Evolutionary conservation across 805 yeast species (phyloP).

Genomic region (Candida boleticola): DNA sequence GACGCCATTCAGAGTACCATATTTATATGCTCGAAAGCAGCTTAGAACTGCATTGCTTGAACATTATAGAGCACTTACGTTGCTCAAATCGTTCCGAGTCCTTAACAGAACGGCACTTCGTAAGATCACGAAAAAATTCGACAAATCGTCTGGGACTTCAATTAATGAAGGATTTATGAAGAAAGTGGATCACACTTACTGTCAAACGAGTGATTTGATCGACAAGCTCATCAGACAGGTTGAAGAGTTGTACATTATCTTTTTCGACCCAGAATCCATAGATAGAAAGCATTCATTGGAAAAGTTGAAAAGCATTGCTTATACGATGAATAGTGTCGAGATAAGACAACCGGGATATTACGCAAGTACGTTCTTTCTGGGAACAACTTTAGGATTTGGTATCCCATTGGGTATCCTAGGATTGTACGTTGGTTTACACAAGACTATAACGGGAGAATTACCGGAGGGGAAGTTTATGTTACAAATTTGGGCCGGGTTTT

Average conservation of each 20-base stretch:
- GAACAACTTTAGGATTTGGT: conserved; percentile 67
- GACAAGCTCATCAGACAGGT: conserved; percentile 61
- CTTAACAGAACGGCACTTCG: conserved; percentile 86
- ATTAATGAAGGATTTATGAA: conserved; percentile 51
- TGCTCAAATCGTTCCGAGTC: conserved; percentile 66
- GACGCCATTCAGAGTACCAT: conserved; percentile 47
- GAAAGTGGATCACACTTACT: conserved; percentile 55
- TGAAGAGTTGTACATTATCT: conserved; percentile 65
- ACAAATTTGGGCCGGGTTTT: conserved; percentile 93
- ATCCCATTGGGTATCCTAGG: conserved; percentile 67
- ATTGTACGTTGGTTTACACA: conserved; percentile 48
- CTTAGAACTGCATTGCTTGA: conserved; percentile 68
- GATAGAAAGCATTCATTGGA: conserved; percentile 71
- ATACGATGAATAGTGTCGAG: conserved; percentile 32
- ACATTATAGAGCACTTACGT: conserved; percentile 69
- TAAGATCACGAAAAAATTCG: conserved; percentile 87
- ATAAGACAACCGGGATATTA: conserved; percentile 31
- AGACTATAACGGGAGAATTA: conserved; percentile 34
- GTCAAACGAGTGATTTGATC: conserved; percentile 61
- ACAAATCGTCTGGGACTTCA: conserved; percentile 58
- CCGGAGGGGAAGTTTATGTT: conserved; percentile 61
- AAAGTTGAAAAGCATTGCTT: conserved; percentile 50
- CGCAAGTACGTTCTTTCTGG: conserved; percentile 55
- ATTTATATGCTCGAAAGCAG: conserved; percentile 62
- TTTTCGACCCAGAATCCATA: conserved; percentile 52